phyloP scores from a whole-genome alignment of 345 rosid genomes.

The Populus alba region DNA sequence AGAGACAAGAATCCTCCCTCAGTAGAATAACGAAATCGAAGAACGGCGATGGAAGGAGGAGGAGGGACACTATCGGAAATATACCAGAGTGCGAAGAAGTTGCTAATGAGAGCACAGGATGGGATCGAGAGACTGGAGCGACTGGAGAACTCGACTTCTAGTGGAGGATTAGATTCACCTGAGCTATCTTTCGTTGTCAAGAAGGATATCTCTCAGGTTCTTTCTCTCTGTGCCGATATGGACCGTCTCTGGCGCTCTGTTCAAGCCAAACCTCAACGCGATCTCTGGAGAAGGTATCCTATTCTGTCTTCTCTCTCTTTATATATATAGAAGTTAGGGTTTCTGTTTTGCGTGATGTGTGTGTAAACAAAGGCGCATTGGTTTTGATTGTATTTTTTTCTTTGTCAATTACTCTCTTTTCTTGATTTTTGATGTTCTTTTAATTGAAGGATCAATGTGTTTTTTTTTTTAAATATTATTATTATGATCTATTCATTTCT shows the following conservation, averaged over 20 bases:
- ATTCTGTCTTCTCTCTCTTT: background rate
- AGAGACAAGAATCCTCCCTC: no score
- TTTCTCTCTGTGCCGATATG: conserved; percentile 73
- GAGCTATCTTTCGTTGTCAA: conserved; percentile 68
- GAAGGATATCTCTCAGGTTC: conserved; percentile 71
- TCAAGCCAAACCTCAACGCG: conserved; percentile 75
- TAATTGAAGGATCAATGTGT: no score
- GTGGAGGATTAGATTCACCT: conserved; percentile 61
- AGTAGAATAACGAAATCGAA: background rate
- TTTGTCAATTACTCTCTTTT: no score
- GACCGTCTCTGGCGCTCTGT: conserved; percentile 83
- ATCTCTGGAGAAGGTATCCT: conserved; percentile 83
- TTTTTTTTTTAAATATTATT: no score
- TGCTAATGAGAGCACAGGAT: conserved; percentile 63
- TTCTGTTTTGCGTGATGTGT: no score
- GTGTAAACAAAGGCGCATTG: no score
- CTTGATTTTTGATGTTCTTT: no score
- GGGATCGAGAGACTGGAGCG: conserved; percentile 86
- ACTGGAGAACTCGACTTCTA: conserved; percentile 55
- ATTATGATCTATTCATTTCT: no score
- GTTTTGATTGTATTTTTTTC: no score
- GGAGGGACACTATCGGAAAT: conserved; percentile 73
- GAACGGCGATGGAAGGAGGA: conserved; percentile 40
- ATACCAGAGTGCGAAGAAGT: conserved; percentile 55
- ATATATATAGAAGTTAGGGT: background rate